Evolutionary conservation across 1,284 basidiomycete species (phyloP).

Genomic region (Cutaneotrichosporon sp.): DNA sequence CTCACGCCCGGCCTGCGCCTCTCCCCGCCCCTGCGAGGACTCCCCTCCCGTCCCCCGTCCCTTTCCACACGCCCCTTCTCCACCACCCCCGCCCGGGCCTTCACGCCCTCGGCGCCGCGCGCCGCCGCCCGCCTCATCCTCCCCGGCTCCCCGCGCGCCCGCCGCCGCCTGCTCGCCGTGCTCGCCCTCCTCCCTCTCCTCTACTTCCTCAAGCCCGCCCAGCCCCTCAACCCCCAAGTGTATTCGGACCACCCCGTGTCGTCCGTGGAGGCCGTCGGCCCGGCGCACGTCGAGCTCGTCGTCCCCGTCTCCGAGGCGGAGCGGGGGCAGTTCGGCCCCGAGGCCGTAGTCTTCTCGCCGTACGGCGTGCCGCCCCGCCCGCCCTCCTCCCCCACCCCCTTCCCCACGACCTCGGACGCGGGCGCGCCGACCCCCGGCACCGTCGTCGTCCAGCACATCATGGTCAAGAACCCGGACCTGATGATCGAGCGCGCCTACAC

Average conservation of each 20-base stretch:
- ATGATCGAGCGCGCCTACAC: slow-evolving; percentile 54
- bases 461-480: slow-evolving; percentile 48
- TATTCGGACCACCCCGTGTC: slow-evolving; percentile 41
- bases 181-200: slow-evolving; percentile 17
- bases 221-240: slow-evolving; percentile 28
- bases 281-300: slow-evolving; percentile 37
- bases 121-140: background rate
- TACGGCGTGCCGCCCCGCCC: slow-evolving; percentile 7
- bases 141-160: slow-evolving; percentile 11
- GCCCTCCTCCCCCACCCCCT: background rate
- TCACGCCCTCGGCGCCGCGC: background rate
- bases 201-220: slow-evolving; percentile 10
- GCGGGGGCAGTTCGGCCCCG: slow-evolving; percentile 8
- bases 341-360: background rate
- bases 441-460: slow-evolving; percentile 49
- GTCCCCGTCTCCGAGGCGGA: slow-evolving; percentile 13
- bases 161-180: slow-evolving; percentile 7
- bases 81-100: background rate
- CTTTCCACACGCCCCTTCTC: background rate
- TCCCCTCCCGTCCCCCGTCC: too few species aligned
- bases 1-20: too few species aligned
- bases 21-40: too few species aligned
- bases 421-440: too few species aligned
- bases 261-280: slow-evolving; percentile 24
- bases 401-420: too few species aligned